Conservation (phyloP, 2,329 filamentous ascomycete species). For the Balansia obtecta region DNA sequence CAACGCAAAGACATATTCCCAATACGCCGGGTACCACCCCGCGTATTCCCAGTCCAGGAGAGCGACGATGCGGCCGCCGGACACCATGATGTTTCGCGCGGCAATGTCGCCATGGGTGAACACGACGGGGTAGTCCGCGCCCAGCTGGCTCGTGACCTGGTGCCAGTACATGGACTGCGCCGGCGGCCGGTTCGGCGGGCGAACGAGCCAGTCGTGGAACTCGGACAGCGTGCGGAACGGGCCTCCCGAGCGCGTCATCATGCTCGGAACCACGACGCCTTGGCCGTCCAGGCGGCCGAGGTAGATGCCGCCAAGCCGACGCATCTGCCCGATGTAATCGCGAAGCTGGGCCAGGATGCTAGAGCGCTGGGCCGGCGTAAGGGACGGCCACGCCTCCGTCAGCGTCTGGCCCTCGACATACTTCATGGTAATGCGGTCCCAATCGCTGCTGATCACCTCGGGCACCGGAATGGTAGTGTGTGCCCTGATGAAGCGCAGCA, state of each 20-base stretch:
- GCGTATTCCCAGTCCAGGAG: constrained; percentile 8
- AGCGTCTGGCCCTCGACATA: constrained; percentile 15
- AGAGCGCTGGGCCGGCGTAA: neutral
- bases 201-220: constrained; percentile 15
- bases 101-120: constrained; percentile 9
- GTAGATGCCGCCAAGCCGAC: constrained; percentile 7
- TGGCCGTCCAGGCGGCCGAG: constrained; percentile 14
- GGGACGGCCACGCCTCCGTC: constrained; percentile 1
- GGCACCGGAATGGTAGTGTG: constrained; percentile 16
- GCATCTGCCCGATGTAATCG: neutral
- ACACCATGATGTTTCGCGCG: constrained; percentile 8
- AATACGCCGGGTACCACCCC: constrained; percentile 8
- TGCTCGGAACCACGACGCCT: constrained; percentile 12
- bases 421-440: constrained; percentile 16
- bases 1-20: constrained; percentile 8
- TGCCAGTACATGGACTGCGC: constrained; percentile 12
- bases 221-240: constrained; percentile 10
- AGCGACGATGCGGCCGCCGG: constrained; percentile 5
- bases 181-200: constrained; percentile 8
- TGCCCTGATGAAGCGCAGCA: constrained; percentile 10
- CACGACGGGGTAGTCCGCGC: constrained; percentile 8
- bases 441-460: constrained; percentile 14
- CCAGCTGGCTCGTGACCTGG: constrained; percentile 13
- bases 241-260: constrained; percentile 12
- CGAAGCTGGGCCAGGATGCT: neutral